phyloP scores from a whole-genome alignment of 768 basidiomycete species.

The Cystofilobasidium ferigula region DNA sequence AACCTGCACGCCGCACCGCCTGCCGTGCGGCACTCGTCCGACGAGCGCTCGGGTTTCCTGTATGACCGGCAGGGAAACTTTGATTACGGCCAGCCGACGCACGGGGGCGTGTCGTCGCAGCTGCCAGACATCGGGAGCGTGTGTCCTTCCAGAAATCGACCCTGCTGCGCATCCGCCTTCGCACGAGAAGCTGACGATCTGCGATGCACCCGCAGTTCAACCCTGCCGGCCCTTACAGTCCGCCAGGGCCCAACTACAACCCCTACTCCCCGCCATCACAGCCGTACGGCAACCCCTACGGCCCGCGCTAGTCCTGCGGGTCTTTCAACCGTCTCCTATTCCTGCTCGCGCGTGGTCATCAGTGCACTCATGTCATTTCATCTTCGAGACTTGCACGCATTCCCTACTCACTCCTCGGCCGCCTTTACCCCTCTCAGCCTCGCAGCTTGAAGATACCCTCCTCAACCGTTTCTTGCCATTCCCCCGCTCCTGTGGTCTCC shows the following conservation, averaged over 20 bases:
- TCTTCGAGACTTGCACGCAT: too few species aligned
- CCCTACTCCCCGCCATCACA: not conserved
- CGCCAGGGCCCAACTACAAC: too few species aligned
- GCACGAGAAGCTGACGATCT: not conserved
- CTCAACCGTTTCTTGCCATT: too few species aligned
- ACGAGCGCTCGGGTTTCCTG: slow-evolving; percentile 14
- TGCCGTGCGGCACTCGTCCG: too few species aligned
- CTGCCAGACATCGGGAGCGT: slow-evolving; percentile 12
- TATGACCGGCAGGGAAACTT: not conserved
- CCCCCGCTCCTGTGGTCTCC: too few species aligned
- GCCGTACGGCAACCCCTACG: slow-evolving; percentile 10
- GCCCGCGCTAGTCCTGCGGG: not conserved
- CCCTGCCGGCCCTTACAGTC: not conserved
- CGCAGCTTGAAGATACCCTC: too few species aligned
- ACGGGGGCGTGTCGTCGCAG: not conserved
- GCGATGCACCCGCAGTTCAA: slow-evolving; percentile 9
- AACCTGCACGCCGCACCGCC: slow-evolving; percentile 23
- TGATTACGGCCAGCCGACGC: not conserved
- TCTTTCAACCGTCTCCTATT: not conserved
- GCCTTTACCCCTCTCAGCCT: too few species aligned
- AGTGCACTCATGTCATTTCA: too few species aligned
- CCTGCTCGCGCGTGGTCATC: not conserved
- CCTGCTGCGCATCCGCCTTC: too few species aligned
- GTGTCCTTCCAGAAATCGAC: not conserved
- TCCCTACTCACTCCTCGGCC: too few species aligned